phyloP scores from a whole-genome alignment of 768 basidiomycete species.

The Xerocomus potaroensis region DNA sequence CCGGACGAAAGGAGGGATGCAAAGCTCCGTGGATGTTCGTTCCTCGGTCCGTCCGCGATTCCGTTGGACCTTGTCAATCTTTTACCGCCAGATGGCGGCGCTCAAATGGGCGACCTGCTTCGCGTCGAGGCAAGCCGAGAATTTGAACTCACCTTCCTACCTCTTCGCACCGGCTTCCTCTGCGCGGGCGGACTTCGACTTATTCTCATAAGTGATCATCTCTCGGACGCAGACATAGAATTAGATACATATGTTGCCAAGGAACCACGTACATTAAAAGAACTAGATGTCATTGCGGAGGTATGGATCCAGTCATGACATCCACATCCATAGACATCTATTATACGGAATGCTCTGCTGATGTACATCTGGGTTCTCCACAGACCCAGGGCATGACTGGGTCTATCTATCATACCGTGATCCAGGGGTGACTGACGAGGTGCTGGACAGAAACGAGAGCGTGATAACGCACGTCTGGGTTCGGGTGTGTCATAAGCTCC shows the following conservation, averaged over 20 bases:
- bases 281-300: conserved; percentile 70
- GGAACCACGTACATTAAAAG: conserved; percentile 53
- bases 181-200: conserved; percentile 70
- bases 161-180: conserved; percentile 55
- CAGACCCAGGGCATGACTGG: not conserved
- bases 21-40: conserved; percentile 34
- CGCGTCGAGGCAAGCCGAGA: conserved; percentile 44
- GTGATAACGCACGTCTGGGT: conserved; percentile 88
- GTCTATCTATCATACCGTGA: conserved; percentile 33
- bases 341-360: conserved; percentile 6
- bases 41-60: conserved; percentile 51
- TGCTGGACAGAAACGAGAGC: conserved; percentile 88
- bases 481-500: conserved; percentile 88
- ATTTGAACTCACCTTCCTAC: conserved; percentile 62
- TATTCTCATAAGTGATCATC: conserved; percentile 55
- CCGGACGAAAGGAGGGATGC: conserved; percentile 33
- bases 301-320: conserved; percentile 52
- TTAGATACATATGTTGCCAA: conserved; percentile 18
- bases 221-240: conserved; percentile 36
- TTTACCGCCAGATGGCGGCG: not conserved
- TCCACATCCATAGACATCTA: conserved; percentile 6
- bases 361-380: not conserved
- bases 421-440: conserved; percentile 88
- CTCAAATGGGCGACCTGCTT: conserved; percentile 8
- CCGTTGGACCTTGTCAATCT: conserved; percentile 43